Conservation (phyloP, 1,284 basidiomycete species). For the Tilletiaria anomala region DNA sequence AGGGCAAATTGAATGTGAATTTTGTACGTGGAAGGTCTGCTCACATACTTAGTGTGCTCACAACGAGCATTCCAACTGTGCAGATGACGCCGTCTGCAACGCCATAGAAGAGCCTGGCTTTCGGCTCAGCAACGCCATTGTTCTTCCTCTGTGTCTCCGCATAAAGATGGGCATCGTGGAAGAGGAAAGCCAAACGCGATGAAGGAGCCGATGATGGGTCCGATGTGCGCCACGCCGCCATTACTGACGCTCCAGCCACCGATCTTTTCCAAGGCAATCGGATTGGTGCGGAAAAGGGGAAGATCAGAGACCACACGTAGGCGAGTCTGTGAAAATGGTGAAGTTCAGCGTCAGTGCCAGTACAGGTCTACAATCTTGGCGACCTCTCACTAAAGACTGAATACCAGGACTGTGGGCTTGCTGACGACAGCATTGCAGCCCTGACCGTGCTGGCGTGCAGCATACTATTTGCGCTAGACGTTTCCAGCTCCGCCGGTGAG, state of each 20-base stretch:
- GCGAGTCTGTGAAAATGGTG: too few species aligned
- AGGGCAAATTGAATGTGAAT: too few species aligned
- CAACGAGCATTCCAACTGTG: constrained; percentile 25
- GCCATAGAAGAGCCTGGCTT: constrained; percentile 26
- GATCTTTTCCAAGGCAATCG: constrained; percentile 36
- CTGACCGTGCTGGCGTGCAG: constrained; percentile 31
- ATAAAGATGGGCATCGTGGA: constrained; percentile 24
- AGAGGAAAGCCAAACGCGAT: constrained; percentile 27
- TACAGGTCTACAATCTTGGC: too few species aligned
- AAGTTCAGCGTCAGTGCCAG: too few species aligned
- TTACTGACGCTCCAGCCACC: constrained; percentile 37
- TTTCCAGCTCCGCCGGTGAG: constrained; percentile 36
- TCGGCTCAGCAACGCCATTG: constrained; percentile 21
- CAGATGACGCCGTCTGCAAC: constrained; percentile 16
- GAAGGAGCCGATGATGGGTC: constrained; percentile 31
- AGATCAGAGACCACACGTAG: constrained; percentile 5
- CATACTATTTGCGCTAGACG: constrained; percentile 31
- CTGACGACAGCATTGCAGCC: constrained; percentile 29
- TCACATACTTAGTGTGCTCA: too few species aligned
- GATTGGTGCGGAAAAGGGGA: constrained; percentile 18
- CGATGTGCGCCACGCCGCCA: constrained; percentile 37
- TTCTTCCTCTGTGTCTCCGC: constrained; percentile 15
- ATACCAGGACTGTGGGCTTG: constrained; percentile 37
- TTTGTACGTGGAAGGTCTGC: too few species aligned
- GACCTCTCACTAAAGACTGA: constrained; percentile 30